Evolutionary conservation across 805 yeast species (phyloP), one percentile per base, ranked within the genome.

Genomic region (Debaryomyces prosopidis): DNA sequence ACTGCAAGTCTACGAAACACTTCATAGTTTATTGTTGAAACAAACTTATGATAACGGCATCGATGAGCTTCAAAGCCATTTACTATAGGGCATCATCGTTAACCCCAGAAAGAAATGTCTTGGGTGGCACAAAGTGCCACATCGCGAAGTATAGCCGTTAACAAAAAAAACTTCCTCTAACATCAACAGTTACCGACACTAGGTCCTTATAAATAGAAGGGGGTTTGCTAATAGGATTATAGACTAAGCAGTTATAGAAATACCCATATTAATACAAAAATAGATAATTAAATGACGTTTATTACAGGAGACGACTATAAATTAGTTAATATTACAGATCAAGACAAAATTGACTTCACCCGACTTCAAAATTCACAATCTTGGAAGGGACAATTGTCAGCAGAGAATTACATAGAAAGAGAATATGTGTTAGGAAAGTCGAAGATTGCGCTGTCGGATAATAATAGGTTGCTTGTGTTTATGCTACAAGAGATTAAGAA

Each of bases 321-420:
- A 27, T 51, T 60, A 19, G 44, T 49, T 12, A 54, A 51, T 12
- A 31, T 59, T 9, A 57, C 56, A 8, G 71, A 68, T 40, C 38
- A 40, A 11, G 56, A 57, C 11, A 40, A 53, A 19, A 60, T 68
- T 27, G 55, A 62, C 27, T 66, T 57, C 52, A 69, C 76, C 16
- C 53, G 77, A 37, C 30, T 30, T 26, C 65, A 68, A 30, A 69
- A 71, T 45, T 54, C 71, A 2, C 54, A 43, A 3, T 49, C 69
- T 2, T 73, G 77, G 77, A 65, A 50, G 44, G 71, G 70, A 17
- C 52, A 51, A n/a, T 61, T 73, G 35, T 48, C 67, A 5, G 43
- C 40, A 3, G 57, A 66, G 8, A 69, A 69, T 31, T 73, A 72
- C 47, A 58, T 68, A 16, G 48, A 53, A 7, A 52, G 77, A 48